These are phyloP conservation scores for Nannochloropsis oceanica DNA, from an alignment of 108 stramenopile genomes.

Conservation along the genomic window DNA sequence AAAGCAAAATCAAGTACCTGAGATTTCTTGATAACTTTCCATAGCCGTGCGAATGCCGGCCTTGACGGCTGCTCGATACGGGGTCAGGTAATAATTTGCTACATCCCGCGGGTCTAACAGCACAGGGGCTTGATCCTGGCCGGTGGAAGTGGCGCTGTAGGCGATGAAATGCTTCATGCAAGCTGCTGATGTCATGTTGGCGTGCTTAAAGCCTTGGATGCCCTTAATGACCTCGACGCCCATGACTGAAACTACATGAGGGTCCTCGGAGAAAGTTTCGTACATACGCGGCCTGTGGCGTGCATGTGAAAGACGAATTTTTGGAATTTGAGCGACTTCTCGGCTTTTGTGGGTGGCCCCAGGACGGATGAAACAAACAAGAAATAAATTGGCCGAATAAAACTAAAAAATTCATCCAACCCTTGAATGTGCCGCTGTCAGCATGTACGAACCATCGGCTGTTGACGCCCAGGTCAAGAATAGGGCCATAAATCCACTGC, in stretches of 20 bases:
- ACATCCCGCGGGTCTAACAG: conserved; percentile 55
- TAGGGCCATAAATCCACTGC: conserved; percentile 61
- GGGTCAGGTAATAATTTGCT: conserved; percentile 59
- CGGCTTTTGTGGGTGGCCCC: too few relatives aligned
- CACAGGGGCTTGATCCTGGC: conserved; percentile 59
- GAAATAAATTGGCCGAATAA: too few relatives aligned
- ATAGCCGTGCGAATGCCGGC: conserved; percentile 50
- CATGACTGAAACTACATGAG: conserved; percentile 46
- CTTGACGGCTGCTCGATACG: conserved; percentile 42
- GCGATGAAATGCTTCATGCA: conserved; percentile 68
- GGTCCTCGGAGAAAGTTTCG: conserved; percentile 78
- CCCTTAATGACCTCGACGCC: conserved; percentile 48
- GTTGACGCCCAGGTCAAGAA: conserved; percentile 54
- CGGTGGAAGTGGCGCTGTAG: conserved; percentile 44
- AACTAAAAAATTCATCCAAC: too few relatives aligned
- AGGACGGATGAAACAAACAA: too few relatives aligned
- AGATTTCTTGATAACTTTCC: conserved; percentile 56
- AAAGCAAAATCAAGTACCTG: conserved; percentile 42
- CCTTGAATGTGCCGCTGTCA: too few relatives aligned
- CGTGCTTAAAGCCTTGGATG: conserved; percentile 38
- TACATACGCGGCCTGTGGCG: conserved; percentile 37
- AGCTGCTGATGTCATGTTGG: conserved; percentile 43
- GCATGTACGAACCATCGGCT: conserved; percentile 38
- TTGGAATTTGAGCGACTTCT: too few relatives aligned
- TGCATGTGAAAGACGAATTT: too few relatives aligned